A percentile compares a stretch with the other conserved stretches of the same genome.
phyloP scores from a whole-genome alignment of 148 eudicot species.

The Chenopodium suecicum region DNA sequence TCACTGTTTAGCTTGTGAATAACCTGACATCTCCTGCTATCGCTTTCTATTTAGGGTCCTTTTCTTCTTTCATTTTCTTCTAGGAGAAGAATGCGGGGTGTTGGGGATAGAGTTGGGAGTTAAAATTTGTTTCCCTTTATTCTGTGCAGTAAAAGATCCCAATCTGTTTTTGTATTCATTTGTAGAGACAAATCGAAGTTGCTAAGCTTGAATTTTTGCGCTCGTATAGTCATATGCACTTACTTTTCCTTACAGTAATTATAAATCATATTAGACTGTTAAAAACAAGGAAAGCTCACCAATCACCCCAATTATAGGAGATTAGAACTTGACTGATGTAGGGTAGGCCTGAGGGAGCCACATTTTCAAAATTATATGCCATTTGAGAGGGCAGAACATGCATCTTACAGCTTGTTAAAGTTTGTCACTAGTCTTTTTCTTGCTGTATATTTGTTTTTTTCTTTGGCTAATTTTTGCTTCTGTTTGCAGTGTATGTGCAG shows the following conservation, averaged over 20 bases:
- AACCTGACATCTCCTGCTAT: not conserved
- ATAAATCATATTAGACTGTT: not conserved
- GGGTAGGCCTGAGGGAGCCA: not conserved
- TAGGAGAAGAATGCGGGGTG: not conserved
- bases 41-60: not conserved
- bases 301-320: not conserved
- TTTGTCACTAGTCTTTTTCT: not conserved
- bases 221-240: not conserved
- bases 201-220: not conserved
- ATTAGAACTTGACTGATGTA: not conserved
- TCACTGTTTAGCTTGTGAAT: not conserved
- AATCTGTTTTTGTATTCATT: not conserved
- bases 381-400: not conserved
- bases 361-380: not conserved
- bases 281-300: not conserved
- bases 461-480: not conserved
- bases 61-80: not conserved
- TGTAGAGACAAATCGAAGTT: not conserved
- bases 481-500: slow-evolving; percentile 77
- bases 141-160: not conserved
- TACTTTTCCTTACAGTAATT: not conserved
- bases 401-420: not conserved
- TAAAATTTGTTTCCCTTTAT: not conserved
- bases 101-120: not conserved
- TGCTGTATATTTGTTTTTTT: not conserved